Evolutionary conservation across 805 yeast genomes (phyloP), one percentile per base, ranked within the genome.

Genomic region (Starmera quercuum): DNA sequence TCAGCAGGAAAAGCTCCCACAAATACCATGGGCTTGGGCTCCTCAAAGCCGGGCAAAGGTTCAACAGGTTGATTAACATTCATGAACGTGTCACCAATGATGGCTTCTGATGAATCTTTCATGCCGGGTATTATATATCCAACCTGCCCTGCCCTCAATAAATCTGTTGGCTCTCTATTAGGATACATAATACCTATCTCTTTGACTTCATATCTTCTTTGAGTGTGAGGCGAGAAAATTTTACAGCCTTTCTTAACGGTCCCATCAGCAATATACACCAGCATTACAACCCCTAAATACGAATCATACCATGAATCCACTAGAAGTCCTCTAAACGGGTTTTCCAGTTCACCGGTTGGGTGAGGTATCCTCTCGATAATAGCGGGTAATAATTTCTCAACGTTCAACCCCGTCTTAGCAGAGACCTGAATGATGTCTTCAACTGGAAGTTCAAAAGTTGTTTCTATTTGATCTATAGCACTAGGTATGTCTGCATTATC

Each of bases 261-360:
- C 1, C 98, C 98, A 56, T 90, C 97, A 4, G 80, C 94, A 6
- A 88, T 73, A 52, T 84, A 74, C 2, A 90, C 83, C 30, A 90
- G 62, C 60, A 88, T 66, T 3, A 92, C 84, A 5, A 90, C 97
- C 2, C 98, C 98, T 9, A 84, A 71, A 47, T 85, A 92, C 3
- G 85, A 69, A 53, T 90, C 97, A 53, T 87, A 92, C 98, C 98
- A 90, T 4, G 97, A 88, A 54, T 90, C 98, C n/a, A 90, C 95
- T 31, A 90, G 64, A 36, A 90, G 72, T 1, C 87, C 83, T 42
- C 83, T 72, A 31, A 82, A 59, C 0, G 88, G 87, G 2, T 51
- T 56, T 6, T 53, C 47, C 1, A 54, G 31, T 14, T 64, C 58
- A 5, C 95, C 94, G 0, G 61, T 54, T 1, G 96, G 96, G 3